Evolutionary conservation across 805 yeast genomes (phyloP), one percentile per base, ranked within the genome.

Genomic region (Barnettozyma wickerhamii): DNA sequence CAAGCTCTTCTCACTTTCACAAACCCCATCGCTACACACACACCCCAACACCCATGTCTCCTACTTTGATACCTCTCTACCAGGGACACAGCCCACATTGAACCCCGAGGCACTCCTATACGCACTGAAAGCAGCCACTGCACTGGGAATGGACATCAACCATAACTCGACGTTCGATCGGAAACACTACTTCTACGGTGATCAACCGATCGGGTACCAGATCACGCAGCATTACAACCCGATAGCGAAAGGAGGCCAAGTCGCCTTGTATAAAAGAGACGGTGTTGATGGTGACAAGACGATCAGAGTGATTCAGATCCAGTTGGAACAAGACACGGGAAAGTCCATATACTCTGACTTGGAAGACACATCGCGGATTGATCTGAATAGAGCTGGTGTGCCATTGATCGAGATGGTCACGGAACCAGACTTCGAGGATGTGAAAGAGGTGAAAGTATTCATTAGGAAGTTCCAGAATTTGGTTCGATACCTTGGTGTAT

Each of bases 181-280:
- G 50, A 93, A 93, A 61, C 99, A 93, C 59, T 93, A 93, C 60
- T 89, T 93, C 61, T 93, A 93, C 60, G 91, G 90, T 1, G 99
- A 93, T 60, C 98, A 93, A 59, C 99, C 99, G 0, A 63, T 84
- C 39, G 99, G 99, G 1, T 93, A 89, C 62, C 99, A 93, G 59
- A 84, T 93, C 37, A 93, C 99, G 0, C 99, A 93, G 62, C 85
- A 79, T 55, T 87, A 75, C 58, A 71, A 72, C 27, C 97, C 98
- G 1, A 67, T 86, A 35, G 93, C 96, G 2, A 66, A 60, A 24
- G 70, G 76, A 36, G 99, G 99, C 0, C 48, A 40, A 17, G 35
- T 91, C 23, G 57, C 57, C 18, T 58, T 91, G 30, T 56, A 53
- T 10, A 59, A 72, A 29, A 66, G 70, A 40, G 96, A 89, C 56